phyloP scores from a whole-genome alignment of 163 green algal species.

The Scenedesmus sp. region DNA sequence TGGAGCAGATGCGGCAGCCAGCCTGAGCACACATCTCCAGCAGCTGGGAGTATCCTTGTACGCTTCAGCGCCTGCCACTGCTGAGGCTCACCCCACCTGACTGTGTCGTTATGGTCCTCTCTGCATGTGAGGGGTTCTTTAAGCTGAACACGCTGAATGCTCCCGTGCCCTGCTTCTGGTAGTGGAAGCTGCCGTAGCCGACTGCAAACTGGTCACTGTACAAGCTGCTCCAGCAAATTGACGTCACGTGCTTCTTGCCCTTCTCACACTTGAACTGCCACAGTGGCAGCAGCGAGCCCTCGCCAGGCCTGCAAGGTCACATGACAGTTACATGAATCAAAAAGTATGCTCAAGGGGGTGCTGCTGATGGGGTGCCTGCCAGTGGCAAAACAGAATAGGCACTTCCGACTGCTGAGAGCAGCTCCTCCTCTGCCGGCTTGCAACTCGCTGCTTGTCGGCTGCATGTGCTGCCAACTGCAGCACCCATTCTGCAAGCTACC shows the following conservation, averaged over 20 bases:
- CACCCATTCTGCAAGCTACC: background rate
- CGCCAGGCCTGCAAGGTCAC: conserved; percentile 63
- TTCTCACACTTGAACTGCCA: conserved; percentile 88
- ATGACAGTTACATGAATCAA: background rate
- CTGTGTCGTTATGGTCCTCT: conserved; percentile 84
- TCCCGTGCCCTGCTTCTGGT: conserved; percentile 82
- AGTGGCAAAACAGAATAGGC: background rate
- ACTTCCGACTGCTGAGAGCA: background rate
- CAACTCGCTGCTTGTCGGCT: too few relatives aligned
- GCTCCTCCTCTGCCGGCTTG: too few relatives aligned
- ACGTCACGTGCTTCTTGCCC: conserved; percentile 85
- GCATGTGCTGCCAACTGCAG: too few relatives aligned
- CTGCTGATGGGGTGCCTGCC: background rate
- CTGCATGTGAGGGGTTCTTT: conserved; percentile 90
- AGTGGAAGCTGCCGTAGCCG: conserved; percentile 94
- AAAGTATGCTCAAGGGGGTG: too few relatives aligned
- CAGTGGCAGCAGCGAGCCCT: conserved; percentile 95
- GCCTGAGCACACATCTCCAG: background rate
- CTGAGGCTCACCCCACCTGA: conserved; percentile 41
- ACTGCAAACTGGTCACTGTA: conserved; percentile 94
- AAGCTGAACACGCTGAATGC: conserved; percentile 89
- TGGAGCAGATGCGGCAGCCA: too few relatives aligned
- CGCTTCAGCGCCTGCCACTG: background rate
- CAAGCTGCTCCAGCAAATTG: conserved; percentile 88
- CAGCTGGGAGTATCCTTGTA: background rate